phyloP scores from a whole-genome alignment of 306 rosid species.

The Hippophae tibetana region DNA sequence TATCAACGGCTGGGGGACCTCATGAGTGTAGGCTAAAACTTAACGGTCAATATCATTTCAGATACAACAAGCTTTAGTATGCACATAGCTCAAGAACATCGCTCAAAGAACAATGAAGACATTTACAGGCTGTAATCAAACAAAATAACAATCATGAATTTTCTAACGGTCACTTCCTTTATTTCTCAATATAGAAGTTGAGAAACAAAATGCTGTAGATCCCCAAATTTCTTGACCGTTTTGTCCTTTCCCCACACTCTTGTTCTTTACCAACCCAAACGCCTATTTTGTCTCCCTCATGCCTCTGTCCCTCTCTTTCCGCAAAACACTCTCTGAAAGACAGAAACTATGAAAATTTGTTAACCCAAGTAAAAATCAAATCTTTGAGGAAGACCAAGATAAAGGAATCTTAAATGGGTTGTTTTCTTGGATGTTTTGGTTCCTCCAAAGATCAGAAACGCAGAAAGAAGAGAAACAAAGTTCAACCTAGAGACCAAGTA shows the following conservation, averaged over 20 bases:
- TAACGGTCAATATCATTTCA: too few species aligned
- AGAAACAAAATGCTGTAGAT: neutral
- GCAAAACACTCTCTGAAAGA: neutral
- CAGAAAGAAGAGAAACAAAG: constrained; percentile 28
- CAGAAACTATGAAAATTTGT: constrained; percentile 19
- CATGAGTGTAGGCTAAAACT: too few species aligned
- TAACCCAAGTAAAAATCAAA: constrained; percentile 10
- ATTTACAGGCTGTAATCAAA: constrained; percentile 37
- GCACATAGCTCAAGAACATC: neutral
- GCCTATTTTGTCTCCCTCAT: constrained; percentile 1
- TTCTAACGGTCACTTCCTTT: constrained; percentile 53
- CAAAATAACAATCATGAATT: constrained; percentile 1
- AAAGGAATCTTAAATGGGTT: constrained; percentile 46
- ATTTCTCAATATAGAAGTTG: neutral
- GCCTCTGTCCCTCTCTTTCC: neutral
- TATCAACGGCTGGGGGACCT: too few species aligned
- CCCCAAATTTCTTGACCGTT: constrained; percentile 36
- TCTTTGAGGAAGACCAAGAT: constrained; percentile 16
- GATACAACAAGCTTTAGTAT: neutral
- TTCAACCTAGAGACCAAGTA: constrained; percentile 37
- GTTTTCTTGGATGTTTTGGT: constrained; percentile 76
- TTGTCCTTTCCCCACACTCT: constrained; percentile 25
- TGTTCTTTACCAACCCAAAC: constrained; percentile 9
- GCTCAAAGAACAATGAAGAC: neutral
- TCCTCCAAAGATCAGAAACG: constrained; percentile 47